A percentile compares a stretch with the other conserved stretches of the same genome.
These are phyloP conservation scores for Entophlyctis luteolus DNA, from an alignment of 192 early-diverging fungal species.

Conservation along the genomic window DNA sequence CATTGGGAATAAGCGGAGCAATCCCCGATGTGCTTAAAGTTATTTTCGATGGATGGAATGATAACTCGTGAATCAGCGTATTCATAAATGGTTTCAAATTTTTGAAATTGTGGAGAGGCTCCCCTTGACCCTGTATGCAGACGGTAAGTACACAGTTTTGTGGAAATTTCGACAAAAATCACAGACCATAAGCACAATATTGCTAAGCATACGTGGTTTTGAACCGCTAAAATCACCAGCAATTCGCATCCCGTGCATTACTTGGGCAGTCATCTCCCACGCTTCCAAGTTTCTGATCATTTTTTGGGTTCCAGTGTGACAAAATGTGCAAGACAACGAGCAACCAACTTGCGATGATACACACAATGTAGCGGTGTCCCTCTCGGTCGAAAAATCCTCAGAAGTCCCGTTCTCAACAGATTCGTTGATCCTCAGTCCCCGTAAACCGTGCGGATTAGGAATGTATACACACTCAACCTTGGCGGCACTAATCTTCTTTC, in stretches of 20 bases:
- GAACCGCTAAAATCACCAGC: conserved; percentile 41
- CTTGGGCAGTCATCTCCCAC: conserved; percentile 56
- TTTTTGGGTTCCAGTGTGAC: conserved; percentile 87
- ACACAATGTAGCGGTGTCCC: conserved; percentile 74
- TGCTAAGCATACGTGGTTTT: conserved; percentile 52
- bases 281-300: conserved; percentile 71
- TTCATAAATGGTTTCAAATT: conserved; percentile 41
- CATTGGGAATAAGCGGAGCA: conserved; percentile 71
- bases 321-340: conserved; percentile 80
- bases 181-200: conserved; percentile 80
- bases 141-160: not conserved
- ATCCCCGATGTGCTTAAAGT: conserved; percentile 83
- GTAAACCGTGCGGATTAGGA: not conserved
- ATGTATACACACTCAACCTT: conserved; percentile 23
- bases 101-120: conserved; percentile 82
- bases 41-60: conserved; percentile 69
- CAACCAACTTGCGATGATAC: conserved; percentile 83
- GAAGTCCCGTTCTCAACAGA: conserved; percentile 73
- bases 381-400: no score
- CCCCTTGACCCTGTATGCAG: conserved; percentile 66
- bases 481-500: not conserved
- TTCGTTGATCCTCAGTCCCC: conserved; percentile 1
- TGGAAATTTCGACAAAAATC: not conserved
- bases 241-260: conserved; percentile 33
- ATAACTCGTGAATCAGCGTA: conserved; percentile 48